Percentiles rank a stretch among this genome's conserved stretches.
Conservation (phyloP, 805 yeast species). For the Lipomyces lipofer region DNA sequence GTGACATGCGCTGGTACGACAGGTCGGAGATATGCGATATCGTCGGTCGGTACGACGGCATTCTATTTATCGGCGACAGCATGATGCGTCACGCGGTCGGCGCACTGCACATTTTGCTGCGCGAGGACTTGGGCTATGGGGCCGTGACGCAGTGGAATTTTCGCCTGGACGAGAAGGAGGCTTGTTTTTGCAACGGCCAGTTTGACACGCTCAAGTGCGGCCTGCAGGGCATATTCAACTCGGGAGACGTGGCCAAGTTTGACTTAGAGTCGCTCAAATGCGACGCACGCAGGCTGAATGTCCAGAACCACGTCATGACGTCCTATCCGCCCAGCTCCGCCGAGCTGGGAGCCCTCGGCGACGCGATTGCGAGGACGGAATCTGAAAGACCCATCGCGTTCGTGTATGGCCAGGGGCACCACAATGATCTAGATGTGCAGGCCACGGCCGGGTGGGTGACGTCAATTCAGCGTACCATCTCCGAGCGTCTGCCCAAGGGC, state of each 20-base stretch:
- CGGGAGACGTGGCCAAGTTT: constrained; percentile 29
- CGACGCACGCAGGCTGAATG: constrained; percentile 17
- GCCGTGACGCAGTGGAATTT: constrained; percentile 32
- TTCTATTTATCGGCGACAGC: constrained; percentile 28
- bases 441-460: constrained; percentile 30
- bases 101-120: constrained; percentile 26
- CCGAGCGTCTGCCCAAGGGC: constrained; percentile 16
- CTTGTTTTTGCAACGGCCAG: constrained; percentile 31
- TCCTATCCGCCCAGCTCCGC: constrained; percentile 29
- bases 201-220: constrained; percentile 30
- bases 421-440: constrained; percentile 23
- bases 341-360: constrained; percentile 24
- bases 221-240: constrained; percentile 31
- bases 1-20: constrained; percentile 32
- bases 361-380: constrained; percentile 11
- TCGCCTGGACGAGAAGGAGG: constrained; percentile 25
- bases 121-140: constrained; percentile 31
- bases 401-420: constrained; percentile 30
- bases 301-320: constrained; percentile 31
- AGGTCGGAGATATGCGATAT: constrained; percentile 26
- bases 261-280: constrained; percentile 23
- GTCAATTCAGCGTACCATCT: constrained; percentile 27
- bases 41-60: constrained; percentile 21
- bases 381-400: constrained; percentile 21
- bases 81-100: constrained; percentile 33